Base-by-base conservation (phyloP, 2,329 filamentous ascomycete species). In the Plenodomus biglobosus region DNA sequence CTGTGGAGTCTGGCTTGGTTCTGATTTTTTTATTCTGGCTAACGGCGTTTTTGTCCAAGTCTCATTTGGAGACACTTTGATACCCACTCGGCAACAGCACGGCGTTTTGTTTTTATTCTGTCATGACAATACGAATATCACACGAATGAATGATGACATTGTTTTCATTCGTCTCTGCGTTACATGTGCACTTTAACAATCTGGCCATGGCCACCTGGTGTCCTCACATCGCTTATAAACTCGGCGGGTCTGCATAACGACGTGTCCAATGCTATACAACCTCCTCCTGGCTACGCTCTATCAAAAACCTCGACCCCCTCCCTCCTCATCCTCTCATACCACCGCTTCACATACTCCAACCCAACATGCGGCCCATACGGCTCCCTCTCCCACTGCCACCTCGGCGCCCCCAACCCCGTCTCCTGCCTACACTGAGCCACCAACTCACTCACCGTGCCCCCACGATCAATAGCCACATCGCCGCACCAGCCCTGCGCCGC, bases 1-100 rank as follows among this genome's bases (percentile, higher is more conserved):
- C 80, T 94, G 46, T 99, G 94, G 94, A 97, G 92, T 19, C 70
- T 97, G 69, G 90, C 91, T 20, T 99, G 94, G 92, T 90, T 97
- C 68, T 97, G 45, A 48, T 45, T 24, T n/a, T 42, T 19, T 21
- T 36, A 4, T 15, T 34, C 15, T 20, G 10, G 37, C 36, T 36
- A 19, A 35, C 18, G 42, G 43, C 44, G 48, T 50, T 51, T 41
- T 42, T 27, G 20, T 44, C 47, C 38, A 48, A 5, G 10, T 38
- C 19, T 37, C 16, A 30, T 13, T 24, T 48, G 39, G 3, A 41
- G 13, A 46, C 34, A 44, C 40, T 45, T 56, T 44, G 58, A 61
- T 61, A 61, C 59, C 59, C 59, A 62, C 35, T 37, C 38, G 38
- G 50, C 56, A n/a, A 62, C 58, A 59, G 58, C 60, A 51, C 52